These are phyloP conservation scores for Tulasnella sp. DNA, from an alignment of 768 basidiomycete genomes.

Conservation along the genomic window DNA sequence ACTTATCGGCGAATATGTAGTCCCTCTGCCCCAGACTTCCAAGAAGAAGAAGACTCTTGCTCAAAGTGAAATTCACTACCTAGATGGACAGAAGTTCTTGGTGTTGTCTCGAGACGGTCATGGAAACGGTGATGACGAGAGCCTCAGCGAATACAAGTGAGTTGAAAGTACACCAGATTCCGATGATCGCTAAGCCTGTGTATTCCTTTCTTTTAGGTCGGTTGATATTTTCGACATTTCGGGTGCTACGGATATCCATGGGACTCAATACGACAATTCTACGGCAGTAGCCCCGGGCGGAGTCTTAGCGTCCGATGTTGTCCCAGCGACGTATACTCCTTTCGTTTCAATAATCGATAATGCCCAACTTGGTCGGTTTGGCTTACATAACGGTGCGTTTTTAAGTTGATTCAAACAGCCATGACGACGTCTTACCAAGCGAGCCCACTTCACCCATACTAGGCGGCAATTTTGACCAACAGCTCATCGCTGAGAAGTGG, in stretches of 20 bases:
- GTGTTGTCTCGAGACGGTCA: conserved; percentile 57
- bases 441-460: neutral
- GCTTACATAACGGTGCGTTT: conserved; percentile 54
- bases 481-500: conserved; percentile 63
- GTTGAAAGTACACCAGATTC: neutral
- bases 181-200: neutral
- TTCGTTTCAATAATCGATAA: conserved; percentile 56
- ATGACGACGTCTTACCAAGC: neutral
- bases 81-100: conserved; percentile 53
- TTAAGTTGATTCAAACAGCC: no score
- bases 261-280: conserved; percentile 52
- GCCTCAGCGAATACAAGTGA: conserved; percentile 53
- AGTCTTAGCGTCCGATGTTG: conserved; percentile 45
- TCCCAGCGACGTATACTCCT: conserved; percentile 50
- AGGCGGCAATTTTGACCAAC: conserved; percentile 50
- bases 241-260: conserved; percentile 58
- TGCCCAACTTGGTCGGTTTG: conserved; percentile 55
- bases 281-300: conserved; percentile 48
- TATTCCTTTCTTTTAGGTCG: conserved; percentile 40
- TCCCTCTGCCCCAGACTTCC: conserved; percentile 51
- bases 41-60: conserved; percentile 49
- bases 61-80: conserved; percentile 56
- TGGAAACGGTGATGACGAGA: conserved; percentile 52
- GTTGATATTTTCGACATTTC: conserved; percentile 57
- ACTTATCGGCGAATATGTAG: conserved; percentile 56